Evolutionary conservation across 169 alveolate species (phyloP).

Genomic region (Plasmodium coatneyi): DNA sequence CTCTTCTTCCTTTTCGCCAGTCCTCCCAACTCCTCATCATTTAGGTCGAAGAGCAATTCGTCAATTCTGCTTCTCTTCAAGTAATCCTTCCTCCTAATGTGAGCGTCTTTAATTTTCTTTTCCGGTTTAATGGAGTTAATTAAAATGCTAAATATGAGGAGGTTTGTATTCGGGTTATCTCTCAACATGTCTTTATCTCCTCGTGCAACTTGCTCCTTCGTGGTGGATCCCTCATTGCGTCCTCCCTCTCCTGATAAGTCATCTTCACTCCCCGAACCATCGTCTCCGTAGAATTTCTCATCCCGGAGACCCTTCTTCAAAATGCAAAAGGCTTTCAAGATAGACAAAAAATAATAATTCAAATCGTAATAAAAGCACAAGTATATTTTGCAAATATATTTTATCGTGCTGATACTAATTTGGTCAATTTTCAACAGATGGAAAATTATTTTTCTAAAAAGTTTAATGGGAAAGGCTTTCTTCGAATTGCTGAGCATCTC

Average conservation of each 20-base stretch:
- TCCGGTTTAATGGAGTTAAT: constrained; percentile 68
- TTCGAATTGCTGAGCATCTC: background rate
- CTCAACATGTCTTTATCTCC: background rate
- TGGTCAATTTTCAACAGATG: constrained; percentile 10
- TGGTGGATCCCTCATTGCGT: background rate
- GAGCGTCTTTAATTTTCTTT: constrained; percentile 16
- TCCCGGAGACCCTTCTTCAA: background rate
- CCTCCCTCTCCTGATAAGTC: background rate
- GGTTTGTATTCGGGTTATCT: constrained; percentile 2
- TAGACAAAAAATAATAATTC: constrained; percentile 20
- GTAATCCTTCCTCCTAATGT: constrained; percentile 8
- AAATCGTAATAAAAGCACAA: constrained; percentile 51
- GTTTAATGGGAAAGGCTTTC: constrained; percentile 52
- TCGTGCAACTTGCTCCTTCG: background rate
- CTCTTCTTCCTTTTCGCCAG: background rate
- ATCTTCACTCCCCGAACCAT: background rate
- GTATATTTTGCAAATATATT: constrained; percentile 41
- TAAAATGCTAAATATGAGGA: constrained; percentile 39
- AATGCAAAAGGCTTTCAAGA: constrained; percentile 1
- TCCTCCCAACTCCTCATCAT: constrained; percentile 31
- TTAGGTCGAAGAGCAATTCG: background rate
- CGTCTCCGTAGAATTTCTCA: background rate
- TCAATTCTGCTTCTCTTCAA: constrained; percentile 28
- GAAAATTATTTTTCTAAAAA: constrained; percentile 24
- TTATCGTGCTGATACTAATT: constrained; percentile 19